A percentile compares a stretch with the other conserved stretches of the same genome.
Conservation (phyloP, 208 protist species). For the Crithidia sp. region DNA sequence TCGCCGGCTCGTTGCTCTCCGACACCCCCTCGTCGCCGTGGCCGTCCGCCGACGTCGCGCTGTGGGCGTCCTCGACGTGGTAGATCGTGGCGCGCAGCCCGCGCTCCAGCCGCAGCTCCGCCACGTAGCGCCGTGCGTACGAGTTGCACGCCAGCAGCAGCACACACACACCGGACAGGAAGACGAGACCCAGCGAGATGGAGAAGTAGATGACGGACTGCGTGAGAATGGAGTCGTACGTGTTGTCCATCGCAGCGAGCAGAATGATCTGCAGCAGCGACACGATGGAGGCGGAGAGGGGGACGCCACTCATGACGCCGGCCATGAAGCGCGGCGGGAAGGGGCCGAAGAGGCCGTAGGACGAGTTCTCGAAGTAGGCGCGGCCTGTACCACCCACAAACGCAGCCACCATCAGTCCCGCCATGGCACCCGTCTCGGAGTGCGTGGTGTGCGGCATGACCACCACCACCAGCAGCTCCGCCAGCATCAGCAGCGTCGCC, state of each 20-base stretch:
- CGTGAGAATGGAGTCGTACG: constrained; percentile 36
- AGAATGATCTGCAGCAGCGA: constrained; percentile 66
- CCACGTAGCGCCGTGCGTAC: constrained; percentile 48
- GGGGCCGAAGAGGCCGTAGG: constrained; percentile 66
- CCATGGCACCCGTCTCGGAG: constrained; percentile 38
- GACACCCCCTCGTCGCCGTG: neutral
- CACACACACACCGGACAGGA: constrained; percentile 27
- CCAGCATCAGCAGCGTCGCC: constrained; percentile 32
- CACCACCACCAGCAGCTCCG: constrained; percentile 50
- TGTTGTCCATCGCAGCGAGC: constrained; percentile 46
- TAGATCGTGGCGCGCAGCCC: constrained; percentile 28
- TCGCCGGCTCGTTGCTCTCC: constrained; percentile 2
- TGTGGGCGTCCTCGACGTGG: neutral
- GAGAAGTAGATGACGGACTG: constrained; percentile 68
- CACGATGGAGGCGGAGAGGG: constrained; percentile 40
- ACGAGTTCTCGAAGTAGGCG: constrained; percentile 65
- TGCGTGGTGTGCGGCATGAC: constrained; percentile 30
- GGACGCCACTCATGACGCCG: constrained; percentile 54
- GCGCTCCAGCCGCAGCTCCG: constrained; percentile 46
- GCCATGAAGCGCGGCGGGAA: constrained; percentile 49
- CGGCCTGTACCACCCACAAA: constrained; percentile 46
- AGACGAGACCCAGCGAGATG: constrained; percentile 43
- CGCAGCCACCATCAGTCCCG: constrained; percentile 39
- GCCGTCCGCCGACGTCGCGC: neutral
- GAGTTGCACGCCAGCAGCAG: constrained; percentile 37